Base-by-base conservation (phyloP, 208 protist species). In the Acanthamoeba royreba region DNA sequence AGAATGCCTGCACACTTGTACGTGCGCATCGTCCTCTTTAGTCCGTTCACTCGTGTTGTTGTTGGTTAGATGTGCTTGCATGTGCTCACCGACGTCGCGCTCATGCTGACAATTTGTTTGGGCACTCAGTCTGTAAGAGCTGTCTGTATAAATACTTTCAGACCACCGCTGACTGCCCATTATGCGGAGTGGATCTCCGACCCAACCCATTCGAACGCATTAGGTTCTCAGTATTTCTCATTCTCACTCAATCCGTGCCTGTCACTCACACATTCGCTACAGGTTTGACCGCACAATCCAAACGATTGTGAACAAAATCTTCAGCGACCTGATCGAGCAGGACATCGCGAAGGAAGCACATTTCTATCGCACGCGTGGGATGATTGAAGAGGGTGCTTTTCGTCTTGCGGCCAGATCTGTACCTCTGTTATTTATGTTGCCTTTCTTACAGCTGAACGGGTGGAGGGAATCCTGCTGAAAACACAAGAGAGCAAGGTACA, bases 1-100 rank as follows among this genome's bases (percentile, higher is more conserved):
- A 43, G 94, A 95, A 43, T 95, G 94, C 94, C 91, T 95, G 31
- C 94, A 95, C 35, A 95, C 94, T 17, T 95, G 92, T 94, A 42
- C 38, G 92, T 8, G 9, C 19, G 19, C 13, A 28, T 55, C 17
- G 22, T 45, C 9, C 17, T 0, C 45, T 53, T 15, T 22, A 22
- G 52, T n/a, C 17, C 22, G 35, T 40, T 83, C 11, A 47, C 19
- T 47, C 17, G 25, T 13, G n/a, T 9, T 15, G 11, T 22, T 77
- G n/a, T 77, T 22, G 11, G 25, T 15, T 38, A 15, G 11, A 40
- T 40, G 15, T 40, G 40, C 40, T 17, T 19, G 7, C 31, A n/a
- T 47, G 28, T 83, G 1, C 74, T 47, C 1, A n/a, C 25, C 52
- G 17, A 17, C 25, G 19, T 61, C 52, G 17, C 52, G 52, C 52